These are phyloP conservation scores for Gonapodya prolifera DNA, from an alignment of 192 early-diverging fungal genomes.

Conservation along the genomic window DNA sequence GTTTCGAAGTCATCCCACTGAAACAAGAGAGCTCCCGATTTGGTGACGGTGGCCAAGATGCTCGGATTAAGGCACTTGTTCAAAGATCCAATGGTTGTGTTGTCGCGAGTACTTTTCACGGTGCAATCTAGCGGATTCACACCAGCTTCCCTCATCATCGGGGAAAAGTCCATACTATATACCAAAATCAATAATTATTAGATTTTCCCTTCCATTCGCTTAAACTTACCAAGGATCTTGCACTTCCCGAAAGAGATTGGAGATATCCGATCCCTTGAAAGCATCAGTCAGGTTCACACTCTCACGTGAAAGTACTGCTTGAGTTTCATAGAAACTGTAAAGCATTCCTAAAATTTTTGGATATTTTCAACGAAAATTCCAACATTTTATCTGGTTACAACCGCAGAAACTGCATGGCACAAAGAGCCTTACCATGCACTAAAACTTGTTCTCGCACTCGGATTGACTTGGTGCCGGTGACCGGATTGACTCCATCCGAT, in stretches of 20 bases:
- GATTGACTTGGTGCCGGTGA: conserved; percentile 15
- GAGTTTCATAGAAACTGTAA: not conserved
- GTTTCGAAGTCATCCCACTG: not conserved
- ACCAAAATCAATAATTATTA: not conserved
- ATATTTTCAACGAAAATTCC: not conserved
- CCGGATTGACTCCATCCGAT: conserved; percentile 3
- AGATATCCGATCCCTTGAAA: not conserved
- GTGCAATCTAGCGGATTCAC: not conserved
- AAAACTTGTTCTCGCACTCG: conserved; percentile 19
- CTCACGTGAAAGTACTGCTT: not conserved
- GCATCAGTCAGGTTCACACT: not conserved
- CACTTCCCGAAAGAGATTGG: not conserved
- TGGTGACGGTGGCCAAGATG: not conserved
- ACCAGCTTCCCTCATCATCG: not conserved
- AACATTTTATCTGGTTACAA: not conserved
- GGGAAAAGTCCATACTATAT: not conserved
- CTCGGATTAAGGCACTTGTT: not conserved
- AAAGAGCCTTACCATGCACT: conserved; percentile 21
- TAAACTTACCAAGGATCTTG: not conserved
- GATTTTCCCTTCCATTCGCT: no score
- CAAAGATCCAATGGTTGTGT: not conserved
- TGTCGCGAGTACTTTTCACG: not conserved
- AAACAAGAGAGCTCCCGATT: not conserved
- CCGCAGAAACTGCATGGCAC: conserved; percentile 11
- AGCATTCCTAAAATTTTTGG: not conserved